Base-by-base conservation (phyloP, 192 early-diverging fungal genomes). In the Entophlyctis luteolus region DNA sequence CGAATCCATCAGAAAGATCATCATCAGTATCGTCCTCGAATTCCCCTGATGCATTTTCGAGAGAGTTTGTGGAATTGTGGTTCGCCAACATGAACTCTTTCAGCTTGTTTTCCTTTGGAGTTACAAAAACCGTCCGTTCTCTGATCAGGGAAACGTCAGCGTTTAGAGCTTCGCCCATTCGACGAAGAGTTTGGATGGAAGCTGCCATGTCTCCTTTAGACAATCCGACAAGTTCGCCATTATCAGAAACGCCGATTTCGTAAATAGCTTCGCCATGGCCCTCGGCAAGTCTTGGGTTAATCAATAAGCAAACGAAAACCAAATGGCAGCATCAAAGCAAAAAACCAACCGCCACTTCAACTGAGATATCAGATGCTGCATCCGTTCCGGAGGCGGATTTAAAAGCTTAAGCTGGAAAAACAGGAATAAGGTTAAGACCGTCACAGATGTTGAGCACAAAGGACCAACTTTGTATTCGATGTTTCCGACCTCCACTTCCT, bases 321-420 rank as follows among this genome's bases (percentile, higher is more conserved):
- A 58, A 36, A 22, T 18, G 37, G 0, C 25, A 42, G 48, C 33
- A 23, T 47, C 12, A 12, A 35, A 20, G 48, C 3, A 12, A 47
- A 23, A 0, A 4, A 52, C 70, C 0, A 32, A 81, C 77, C 94
- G 81, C 92, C 93, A 95, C 67, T 93, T 91, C 35, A 97, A 75
- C 79, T 97, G 94, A 4, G 92, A 95, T 4, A 91, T 85, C 10
- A 97, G 77, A 59, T 97, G 94, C 62, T 91, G 86, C 18, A 93
- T 70, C 12, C 94, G 75, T 59, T 87, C 86, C 3, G 79, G 73
- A 1, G 85, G 72, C 4, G 87, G 84, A 35, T 83, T 79, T n/a
- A 90, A 70, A 25, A 92, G 65, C 59, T 88, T 84, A 50, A 92
- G 86, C 88, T 95, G 67, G 32, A 65, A 48, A 4, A 38, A 28